Percentiles rank a stretch among this genome's conserved stretches.
phyloP scores from a whole-genome alignment of 345 rosid genomes.

The Anastatica hierochuntica region DNA sequence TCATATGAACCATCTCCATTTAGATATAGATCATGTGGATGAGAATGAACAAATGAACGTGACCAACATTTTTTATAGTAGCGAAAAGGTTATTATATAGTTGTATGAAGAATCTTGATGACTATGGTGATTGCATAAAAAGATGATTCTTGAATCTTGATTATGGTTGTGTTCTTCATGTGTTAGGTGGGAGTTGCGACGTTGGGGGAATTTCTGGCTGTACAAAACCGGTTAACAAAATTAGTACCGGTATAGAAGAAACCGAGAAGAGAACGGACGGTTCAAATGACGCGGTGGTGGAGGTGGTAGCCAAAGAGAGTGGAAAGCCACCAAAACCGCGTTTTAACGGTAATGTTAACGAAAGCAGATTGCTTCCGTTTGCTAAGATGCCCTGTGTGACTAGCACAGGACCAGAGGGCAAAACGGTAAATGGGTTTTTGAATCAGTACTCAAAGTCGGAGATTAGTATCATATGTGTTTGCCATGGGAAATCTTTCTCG shows the following conservation, averaged over 20 bases:
- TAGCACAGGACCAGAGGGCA: constrained; percentile 58
- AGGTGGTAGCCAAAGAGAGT: not conserved
- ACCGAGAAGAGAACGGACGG: not conserved
- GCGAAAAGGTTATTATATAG: too few species aligned
- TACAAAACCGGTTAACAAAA: constrained; percentile 9
- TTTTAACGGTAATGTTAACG: not conserved
- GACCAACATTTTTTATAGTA: too few species aligned
- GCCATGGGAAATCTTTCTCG: constrained; percentile 61
- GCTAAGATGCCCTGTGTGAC: constrained; percentile 58
- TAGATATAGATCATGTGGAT: too few species aligned
- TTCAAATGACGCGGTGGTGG: not conserved
- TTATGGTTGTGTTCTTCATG: too few species aligned
- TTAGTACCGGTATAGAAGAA: not conserved
- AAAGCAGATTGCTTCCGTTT: constrained; percentile 8
- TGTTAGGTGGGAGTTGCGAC: constrained; percentile 13
- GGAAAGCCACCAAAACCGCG: constrained; percentile 44
- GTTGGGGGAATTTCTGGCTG: not conserved
- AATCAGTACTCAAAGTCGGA: constrained; percentile 43
- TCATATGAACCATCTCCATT: too few species aligned
- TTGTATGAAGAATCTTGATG: too few species aligned
- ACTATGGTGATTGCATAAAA: too few species aligned
- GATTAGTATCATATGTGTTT: constrained; percentile 50
- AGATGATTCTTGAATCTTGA: too few species aligned
- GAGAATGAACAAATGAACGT: too few species aligned
- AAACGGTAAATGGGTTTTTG: constrained; percentile 57